These are phyloP conservation scores for Annona squamosa DNA, from an alignment of 164 flowering plant species.

Conservation along the genomic window DNA sequence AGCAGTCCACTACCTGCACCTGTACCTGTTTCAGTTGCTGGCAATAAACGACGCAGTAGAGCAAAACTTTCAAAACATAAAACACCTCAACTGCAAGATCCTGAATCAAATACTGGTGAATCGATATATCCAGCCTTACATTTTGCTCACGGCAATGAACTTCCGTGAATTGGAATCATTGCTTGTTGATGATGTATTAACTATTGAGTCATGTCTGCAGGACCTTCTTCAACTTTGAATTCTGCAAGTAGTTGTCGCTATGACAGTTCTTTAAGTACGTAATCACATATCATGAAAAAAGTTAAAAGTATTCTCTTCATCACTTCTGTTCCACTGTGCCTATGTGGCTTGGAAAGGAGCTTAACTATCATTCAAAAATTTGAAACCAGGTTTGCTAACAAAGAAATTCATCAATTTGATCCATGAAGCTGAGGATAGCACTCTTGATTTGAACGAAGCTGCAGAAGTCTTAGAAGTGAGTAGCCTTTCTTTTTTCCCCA, in stretches of 20 bases:
- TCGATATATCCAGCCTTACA: not conserved
- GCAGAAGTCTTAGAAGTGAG: slow-evolving; percentile 82
- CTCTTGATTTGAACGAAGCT: slow-evolving; percentile 85
- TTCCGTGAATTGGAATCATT: not conserved
- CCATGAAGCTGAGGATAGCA: slow-evolving; percentile 87
- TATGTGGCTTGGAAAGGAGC: not conserved
- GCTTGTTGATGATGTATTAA: not conserved
- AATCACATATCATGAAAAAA: not conserved
- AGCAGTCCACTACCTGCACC: slow-evolving; percentile 2
- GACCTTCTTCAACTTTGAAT: slow-evolving; percentile 20
- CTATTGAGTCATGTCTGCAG: slow-evolving; percentile 16
- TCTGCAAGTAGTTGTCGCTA: slow-evolving; percentile 37
- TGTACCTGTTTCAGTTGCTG: slow-evolving; percentile 4
- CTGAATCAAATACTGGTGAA: slow-evolving; percentile 28
- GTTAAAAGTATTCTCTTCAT: not conserved
- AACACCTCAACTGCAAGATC: slow-evolving; percentile 19
- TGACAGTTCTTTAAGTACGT: slow-evolving; percentile 57
- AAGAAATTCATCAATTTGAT: slow-evolving; percentile 86
- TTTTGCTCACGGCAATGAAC: not conserved
- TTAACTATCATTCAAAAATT: slow-evolving; percentile 1
- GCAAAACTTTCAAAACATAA: slow-evolving; percentile 26
- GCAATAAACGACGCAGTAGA: slow-evolving; percentile 21
- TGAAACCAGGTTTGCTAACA: slow-evolving; percentile 64
- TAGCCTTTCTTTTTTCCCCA: not conserved
- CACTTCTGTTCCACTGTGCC: not conserved